A percentile compares a stretch with the other conserved stretches of the same genome.
Evolutionary conservation across 495 filamentous ascomycete species (phyloP).

Genomic region (Penicillium silybi): DNA sequence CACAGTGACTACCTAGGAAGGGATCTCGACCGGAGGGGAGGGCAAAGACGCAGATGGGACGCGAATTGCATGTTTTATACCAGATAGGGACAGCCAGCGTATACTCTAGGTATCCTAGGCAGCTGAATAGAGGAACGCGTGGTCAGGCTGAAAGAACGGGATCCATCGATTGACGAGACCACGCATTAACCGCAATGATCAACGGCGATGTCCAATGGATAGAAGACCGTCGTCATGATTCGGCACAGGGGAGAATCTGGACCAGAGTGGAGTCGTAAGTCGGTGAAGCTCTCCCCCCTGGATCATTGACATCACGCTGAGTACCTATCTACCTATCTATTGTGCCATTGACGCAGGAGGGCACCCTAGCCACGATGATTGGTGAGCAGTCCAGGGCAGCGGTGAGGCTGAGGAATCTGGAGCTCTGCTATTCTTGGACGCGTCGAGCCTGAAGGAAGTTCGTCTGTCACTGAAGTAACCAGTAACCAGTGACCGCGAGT

Average conservation of each 20-base stretch:
- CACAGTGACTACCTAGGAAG: background rate
- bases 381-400: constrained; percentile 2
- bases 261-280: constrained; percentile 16
- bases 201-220: background rate
- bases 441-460: background rate
- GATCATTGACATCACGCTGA: constrained; percentile 21
- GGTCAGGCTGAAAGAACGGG: background rate
- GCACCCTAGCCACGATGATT: constrained; percentile 3
- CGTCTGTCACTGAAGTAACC: background rate
- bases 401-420: constrained; percentile 19
- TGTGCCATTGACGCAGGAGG: constrained; percentile 1
- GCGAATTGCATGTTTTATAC: background rate
- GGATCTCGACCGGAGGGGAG: background rate
- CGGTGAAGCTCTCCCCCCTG: constrained; percentile 16
- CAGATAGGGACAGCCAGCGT: background rate
- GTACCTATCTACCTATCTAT: background rate
- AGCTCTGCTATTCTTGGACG: constrained; percentile 11
- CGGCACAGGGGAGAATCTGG: constrained; percentile 13
- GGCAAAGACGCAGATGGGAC: background rate
- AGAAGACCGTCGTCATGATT: background rate
- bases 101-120: no score
- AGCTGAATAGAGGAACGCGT: background rate
- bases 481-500: background rate
- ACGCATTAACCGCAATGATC: constrained; percentile 11
- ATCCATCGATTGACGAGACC: constrained; percentile 7